phyloP scores from a whole-genome alignment of 2,329 filamentous ascomycete genomes.

The Alternaria sp. region DNA sequence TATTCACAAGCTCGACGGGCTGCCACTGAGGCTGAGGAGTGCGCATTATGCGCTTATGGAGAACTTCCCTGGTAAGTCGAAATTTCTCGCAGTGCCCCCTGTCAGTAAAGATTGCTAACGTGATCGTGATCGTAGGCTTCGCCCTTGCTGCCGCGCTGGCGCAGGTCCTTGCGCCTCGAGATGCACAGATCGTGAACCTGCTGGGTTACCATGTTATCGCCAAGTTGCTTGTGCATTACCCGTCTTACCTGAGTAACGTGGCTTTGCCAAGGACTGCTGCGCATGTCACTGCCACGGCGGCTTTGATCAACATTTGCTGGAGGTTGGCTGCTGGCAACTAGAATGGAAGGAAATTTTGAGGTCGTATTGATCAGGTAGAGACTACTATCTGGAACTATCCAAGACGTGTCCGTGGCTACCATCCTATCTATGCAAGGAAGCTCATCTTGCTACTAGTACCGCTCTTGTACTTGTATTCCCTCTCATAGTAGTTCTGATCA shows the following conservation, averaged over 20 bases:
- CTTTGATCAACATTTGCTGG: constrained; percentile 31
- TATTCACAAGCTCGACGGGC: constrained; percentile 12
- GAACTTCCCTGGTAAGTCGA: constrained; percentile 26
- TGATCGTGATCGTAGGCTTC: constrained; percentile 9
- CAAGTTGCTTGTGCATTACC: constrained; percentile 29
- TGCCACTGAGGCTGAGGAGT: constrained; percentile 27
- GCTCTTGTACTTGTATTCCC: neutral
- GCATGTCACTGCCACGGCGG: constrained; percentile 29
- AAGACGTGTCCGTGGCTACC: neutral
- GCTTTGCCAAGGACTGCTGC: constrained; percentile 22
- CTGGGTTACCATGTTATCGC: constrained; percentile 31
- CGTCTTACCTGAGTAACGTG: constrained; percentile 26
- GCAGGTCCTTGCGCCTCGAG: constrained; percentile 26
- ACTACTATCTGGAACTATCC: neutral
- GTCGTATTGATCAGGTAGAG: neutral
- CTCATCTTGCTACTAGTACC: neutral
- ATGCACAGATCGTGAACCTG: constrained; percentile 30
- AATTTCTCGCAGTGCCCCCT: neutral
- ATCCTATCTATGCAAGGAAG: neutral
- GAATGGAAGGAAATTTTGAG: neutral
- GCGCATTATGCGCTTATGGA: constrained; percentile 32
- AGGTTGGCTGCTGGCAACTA: constrained; percentile 24
- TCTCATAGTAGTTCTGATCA: neutral
- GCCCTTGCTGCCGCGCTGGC: constrained; percentile 29
- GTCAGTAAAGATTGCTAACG: neutral